These are phyloP conservation scores for Acanthamoeba royreba DNA, from an alignment of 208 protist genomes.

Conservation along the genomic window DNA sequence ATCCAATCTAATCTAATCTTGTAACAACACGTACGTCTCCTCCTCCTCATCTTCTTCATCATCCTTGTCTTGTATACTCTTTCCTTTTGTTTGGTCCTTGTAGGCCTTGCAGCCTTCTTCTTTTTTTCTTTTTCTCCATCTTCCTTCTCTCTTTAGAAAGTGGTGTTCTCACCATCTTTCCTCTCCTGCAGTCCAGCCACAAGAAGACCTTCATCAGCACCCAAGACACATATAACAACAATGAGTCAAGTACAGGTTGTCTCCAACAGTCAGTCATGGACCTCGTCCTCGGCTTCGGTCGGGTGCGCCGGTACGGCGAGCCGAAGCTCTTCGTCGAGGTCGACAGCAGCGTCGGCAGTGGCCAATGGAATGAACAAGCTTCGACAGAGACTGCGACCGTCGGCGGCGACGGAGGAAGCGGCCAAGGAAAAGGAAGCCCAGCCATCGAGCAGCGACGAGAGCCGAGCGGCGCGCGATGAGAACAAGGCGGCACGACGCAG, in stretches of 20 bases:
- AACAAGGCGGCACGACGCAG: constrained; percentile 1
- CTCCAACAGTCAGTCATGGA: neutral
- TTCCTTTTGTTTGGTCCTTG: too few species aligned
- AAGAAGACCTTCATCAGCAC: too few species aligned
- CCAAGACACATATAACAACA: too few species aligned
- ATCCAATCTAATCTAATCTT: too few species aligned
- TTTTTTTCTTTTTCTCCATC: neutral
- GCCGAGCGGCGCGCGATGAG: neutral
- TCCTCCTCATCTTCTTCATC: too few species aligned
- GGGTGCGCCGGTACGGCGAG: too few species aligned
- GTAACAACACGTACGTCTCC: too few species aligned
- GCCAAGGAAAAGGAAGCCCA: constrained; percentile 9
- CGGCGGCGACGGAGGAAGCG: neutral
- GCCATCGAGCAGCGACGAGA: neutral
- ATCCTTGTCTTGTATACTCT: too few species aligned
- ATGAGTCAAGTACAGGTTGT: constrained; percentile 23
- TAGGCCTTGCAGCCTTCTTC: neutral
- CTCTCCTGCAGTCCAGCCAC: neutral
- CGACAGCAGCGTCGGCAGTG: neutral
- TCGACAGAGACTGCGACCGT: neutral
- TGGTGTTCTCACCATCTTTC: neutral
- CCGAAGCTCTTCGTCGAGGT: neutral
- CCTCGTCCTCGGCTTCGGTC: neutral
- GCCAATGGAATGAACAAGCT: neutral
- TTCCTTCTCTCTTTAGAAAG: neutral